A percentile compares a stretch with the other conserved stretches of the same genome.
Evolutionary conservation across 148 eudicot genomes (phyloP).

Genomic region (Camellia granthamiana): DNA sequence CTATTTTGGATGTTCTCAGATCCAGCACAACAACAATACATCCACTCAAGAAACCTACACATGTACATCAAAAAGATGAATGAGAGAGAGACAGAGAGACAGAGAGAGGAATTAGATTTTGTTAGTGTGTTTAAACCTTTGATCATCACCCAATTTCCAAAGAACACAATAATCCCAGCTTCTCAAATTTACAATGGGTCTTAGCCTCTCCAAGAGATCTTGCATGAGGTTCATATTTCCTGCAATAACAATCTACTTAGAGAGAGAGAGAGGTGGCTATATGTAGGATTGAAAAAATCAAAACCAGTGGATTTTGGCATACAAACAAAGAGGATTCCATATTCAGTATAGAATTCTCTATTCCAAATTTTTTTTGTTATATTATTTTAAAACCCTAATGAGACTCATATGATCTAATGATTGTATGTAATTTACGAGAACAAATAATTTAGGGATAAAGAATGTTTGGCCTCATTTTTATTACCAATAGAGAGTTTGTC

Average conservation of each 20-base stretch:
- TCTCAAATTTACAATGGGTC: constrained; percentile 58
- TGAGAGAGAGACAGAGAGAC: neutral
- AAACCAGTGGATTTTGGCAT: neutral
- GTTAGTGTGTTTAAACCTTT: constrained; percentile 42
- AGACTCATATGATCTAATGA: too few relatives aligned
- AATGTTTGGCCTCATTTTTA: too few relatives aligned
- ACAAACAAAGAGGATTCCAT: neutral
- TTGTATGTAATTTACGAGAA: too few relatives aligned
- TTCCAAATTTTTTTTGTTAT: too few relatives aligned
- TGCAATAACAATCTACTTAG: constrained; percentile 9
- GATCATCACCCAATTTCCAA: constrained; percentile 85
- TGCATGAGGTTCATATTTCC: constrained; percentile 41
- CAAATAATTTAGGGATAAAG: too few relatives aligned
- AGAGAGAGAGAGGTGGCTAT: neutral
- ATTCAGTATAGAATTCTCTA: too few relatives aligned
- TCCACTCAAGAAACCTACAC: constrained; percentile 68
- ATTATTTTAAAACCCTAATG: too few relatives aligned
- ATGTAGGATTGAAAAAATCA: neutral
- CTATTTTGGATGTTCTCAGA: constrained; percentile 30
- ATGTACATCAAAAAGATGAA: neutral
- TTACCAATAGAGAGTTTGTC: too few relatives aligned
- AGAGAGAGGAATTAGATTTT: neutral
- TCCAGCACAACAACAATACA: constrained; percentile 80
- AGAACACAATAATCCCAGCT: constrained; percentile 83
- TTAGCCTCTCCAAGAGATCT: constrained; percentile 53